These are phyloP conservation scores for Curvularia lunata DNA, from an alignment of 2,329 filamentous ascomycete genomes.

Conservation along the genomic window DNA sequence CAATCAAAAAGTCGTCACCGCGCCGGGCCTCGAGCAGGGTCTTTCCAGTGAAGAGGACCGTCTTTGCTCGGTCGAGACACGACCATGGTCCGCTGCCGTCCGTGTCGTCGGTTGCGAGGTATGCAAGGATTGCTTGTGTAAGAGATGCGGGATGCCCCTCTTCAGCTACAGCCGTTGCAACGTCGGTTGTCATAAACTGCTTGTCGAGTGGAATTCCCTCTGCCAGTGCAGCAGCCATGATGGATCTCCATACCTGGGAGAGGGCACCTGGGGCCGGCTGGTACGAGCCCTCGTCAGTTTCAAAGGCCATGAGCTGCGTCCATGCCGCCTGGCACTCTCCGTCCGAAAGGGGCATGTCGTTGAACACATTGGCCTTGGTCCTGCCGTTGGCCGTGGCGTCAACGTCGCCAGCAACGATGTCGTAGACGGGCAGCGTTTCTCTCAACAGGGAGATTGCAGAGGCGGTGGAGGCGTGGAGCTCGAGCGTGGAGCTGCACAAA, in stretches of 20 bases:
- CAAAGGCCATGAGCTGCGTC: slow-evolving; percentile 61
- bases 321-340: slow-evolving; percentile 59
- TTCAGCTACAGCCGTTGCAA: slow-evolving; percentile 42
- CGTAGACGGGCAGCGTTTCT: slow-evolving; percentile 50
- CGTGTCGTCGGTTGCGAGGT: slow-evolving; percentile 39
- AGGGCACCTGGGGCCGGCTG: slow-evolving; percentile 58
- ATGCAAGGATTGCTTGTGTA: slow-evolving; percentile 46
- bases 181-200: slow-evolving; percentile 45
- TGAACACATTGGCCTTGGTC: slow-evolving; percentile 53
- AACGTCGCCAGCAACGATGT: slow-evolving; percentile 37
- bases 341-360: slow-evolving; percentile 60
- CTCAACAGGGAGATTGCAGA: slow-evolving; percentile 48
- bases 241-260: slow-evolving; percentile 57
- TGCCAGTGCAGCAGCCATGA: slow-evolving; percentile 51
- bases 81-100: slow-evolving; percentile 41
- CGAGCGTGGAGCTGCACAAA: slow-evolving; percentile 53
- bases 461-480: slow-evolving; percentile 47
- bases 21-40: slow-evolving; percentile 40
- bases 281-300: slow-evolving; percentile 51
- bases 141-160: slow-evolving; percentile 50
- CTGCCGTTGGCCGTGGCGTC: slow-evolving; percentile 37
- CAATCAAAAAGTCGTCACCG: slow-evolving; percentile 36
- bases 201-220: slow-evolving; percentile 51
- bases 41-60: slow-evolving; percentile 42
- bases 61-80: slow-evolving; percentile 42